A percentile compares a stretch with the other conserved stretches of the same genome.
Conservation (phyloP, 768 basidiomycete genomes). For the Saitozyma sp. region DNA sequence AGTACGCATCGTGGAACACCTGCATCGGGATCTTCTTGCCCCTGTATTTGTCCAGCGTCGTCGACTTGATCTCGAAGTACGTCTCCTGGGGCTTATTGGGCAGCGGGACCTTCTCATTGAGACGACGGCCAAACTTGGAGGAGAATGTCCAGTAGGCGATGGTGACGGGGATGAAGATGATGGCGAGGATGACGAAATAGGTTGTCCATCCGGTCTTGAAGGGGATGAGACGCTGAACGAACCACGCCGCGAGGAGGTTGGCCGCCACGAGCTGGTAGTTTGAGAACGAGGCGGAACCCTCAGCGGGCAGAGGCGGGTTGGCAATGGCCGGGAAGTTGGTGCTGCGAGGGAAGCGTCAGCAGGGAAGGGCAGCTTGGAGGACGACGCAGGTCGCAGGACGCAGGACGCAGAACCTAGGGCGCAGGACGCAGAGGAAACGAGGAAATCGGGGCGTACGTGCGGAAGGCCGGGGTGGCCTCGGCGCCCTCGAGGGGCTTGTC, state of each 20-base stretch:
- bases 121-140: conserved; percentile 73
- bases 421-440: too few species aligned
- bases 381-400: too few species aligned
- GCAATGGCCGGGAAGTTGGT: conserved; percentile 49
- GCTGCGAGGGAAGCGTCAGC: conserved; percentile 10
- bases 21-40: conserved; percentile 97
- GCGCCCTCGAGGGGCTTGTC: background rate
- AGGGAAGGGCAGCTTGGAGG: too few species aligned
- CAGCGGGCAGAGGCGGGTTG: conserved; percentile 51
- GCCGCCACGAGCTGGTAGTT: conserved; percentile 68
- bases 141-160: conserved; percentile 86
- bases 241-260: conserved; percentile 76
- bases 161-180: conserved; percentile 74
- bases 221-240: conserved; percentile 76
- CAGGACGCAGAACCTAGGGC: too few species aligned
- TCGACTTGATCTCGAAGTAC: conserved; percentile 88
- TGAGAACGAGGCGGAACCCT: conserved; percentile 51
- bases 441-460: background rate
- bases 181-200: conserved; percentile 73
- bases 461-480: background rate
- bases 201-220: conserved; percentile 82
- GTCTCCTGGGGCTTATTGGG: conserved; percentile 83
- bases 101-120: conserved; percentile 77
- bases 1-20: conserved; percentile 94
- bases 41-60: conserved; percentile 75